These are phyloP conservation scores for Graphilbum ipis-grandicollis DNA, from an alignment of 2,329 filamentous ascomycete genomes.

Conservation along the genomic window DNA sequence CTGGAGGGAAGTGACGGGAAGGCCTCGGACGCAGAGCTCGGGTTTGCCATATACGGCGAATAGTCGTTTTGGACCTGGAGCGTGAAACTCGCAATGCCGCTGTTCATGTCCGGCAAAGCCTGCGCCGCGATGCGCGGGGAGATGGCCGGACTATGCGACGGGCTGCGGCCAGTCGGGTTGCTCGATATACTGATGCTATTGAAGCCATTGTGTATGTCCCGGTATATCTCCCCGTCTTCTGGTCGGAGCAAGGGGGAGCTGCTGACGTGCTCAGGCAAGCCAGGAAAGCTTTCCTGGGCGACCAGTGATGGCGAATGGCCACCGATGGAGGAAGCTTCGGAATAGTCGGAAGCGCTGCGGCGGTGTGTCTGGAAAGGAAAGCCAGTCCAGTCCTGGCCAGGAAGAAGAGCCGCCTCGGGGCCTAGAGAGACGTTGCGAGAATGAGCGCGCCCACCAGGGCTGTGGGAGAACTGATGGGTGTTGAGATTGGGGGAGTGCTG, in stretches of 20 bases:
- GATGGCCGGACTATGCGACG: constrained; percentile 56
- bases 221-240: constrained; percentile 52
- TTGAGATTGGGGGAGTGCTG: constrained; percentile 41
- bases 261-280: constrained; percentile 50
- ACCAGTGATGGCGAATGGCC: constrained; percentile 62
- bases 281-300: constrained; percentile 63
- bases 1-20: constrained; percentile 35
- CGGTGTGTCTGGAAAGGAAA: constrained; percentile 64
- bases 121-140: constrained; percentile 43
- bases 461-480: constrained; percentile 34
- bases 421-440: constrained; percentile 39
- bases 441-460: constrained; percentile 26
- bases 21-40: constrained; percentile 25
- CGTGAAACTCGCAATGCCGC: constrained; percentile 21
- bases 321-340: constrained; percentile 73
- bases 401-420: constrained; percentile 38
- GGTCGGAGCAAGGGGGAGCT: constrained; percentile 69
- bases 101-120: constrained; percentile 32
- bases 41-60: constrained; percentile 22
- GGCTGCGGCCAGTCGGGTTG: constrained; percentile 49
- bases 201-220: constrained; percentile 57
- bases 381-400: constrained; percentile 34
- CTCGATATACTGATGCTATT: constrained; percentile 69
- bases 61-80: constrained; percentile 24
- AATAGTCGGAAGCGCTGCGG: constrained; percentile 76